Percentiles rank a stretch among this genome's conserved stretches.
These are phyloP conservation scores for Solanum gracilifrons DNA, from an alignment of 257 asterid species.

Conservation along the genomic window DNA sequence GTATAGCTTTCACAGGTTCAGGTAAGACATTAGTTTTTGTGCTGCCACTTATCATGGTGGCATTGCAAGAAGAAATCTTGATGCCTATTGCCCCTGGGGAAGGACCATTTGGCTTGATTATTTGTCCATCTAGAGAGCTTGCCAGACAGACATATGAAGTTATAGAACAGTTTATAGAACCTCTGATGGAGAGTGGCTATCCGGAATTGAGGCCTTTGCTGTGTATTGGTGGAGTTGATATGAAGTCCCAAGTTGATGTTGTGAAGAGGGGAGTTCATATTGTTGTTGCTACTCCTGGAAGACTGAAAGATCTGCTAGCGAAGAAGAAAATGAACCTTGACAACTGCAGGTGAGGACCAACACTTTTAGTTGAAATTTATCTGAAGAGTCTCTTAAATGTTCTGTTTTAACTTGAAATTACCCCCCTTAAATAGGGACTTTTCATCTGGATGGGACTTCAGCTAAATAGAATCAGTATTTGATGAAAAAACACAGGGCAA, in stretches of 20 bases:
- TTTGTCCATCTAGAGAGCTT: slow-evolving; percentile 86
- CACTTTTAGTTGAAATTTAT: neutral
- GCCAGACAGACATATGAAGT: slow-evolving; percentile 87
- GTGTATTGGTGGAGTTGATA: slow-evolving; percentile 85
- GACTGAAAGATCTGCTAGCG: slow-evolving; percentile 83
- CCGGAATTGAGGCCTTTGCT: slow-evolving; percentile 80
- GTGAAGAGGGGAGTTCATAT: slow-evolving; percentile 81
- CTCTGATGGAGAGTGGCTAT: slow-evolving; percentile 59
- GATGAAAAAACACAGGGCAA: neutral
- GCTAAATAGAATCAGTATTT: neutral
- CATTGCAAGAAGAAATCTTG: slow-evolving; percentile 74
- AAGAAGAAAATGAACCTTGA: slow-evolving; percentile 84
- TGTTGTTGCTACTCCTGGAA: slow-evolving; percentile 89
- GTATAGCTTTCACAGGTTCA: slow-evolving; percentile 87
- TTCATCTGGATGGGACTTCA: neutral
- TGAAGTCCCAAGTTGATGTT: slow-evolving; percentile 76
- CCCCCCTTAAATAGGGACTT: neutral
- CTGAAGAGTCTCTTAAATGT: neutral
- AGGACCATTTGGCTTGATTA: slow-evolving; percentile 77
- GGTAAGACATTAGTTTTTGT: slow-evolving; percentile 87
- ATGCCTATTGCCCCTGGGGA: slow-evolving; percentile 82
- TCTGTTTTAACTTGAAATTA: neutral
- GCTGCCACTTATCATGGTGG: slow-evolving; percentile 74
- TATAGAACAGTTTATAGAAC: slow-evolving; percentile 60
- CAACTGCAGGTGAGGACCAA: slow-evolving; percentile 44